Percentiles rank a stretch among this genome's conserved stretches.
Evolutionary conservation across 2,329 filamentous ascomycete genomes (phyloP).

Genomic region (Monosporascus sp.): DNA sequence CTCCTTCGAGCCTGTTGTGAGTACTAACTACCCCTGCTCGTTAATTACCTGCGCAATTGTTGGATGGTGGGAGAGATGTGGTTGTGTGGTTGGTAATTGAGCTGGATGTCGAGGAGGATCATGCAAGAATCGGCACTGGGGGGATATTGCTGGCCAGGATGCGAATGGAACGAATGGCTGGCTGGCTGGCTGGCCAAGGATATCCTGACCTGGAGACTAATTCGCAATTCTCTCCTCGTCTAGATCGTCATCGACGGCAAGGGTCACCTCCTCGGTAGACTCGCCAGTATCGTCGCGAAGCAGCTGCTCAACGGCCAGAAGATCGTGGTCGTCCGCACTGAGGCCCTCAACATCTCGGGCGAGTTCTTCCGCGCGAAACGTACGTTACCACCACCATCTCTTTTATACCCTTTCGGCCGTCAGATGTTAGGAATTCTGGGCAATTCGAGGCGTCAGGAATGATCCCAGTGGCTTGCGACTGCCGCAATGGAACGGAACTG

Average conservation of each 20-base stretch:
- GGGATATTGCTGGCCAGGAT: too few relatives aligned
- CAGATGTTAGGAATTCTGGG: neutral
- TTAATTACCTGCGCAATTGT: neutral
- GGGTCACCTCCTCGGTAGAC: constrained; percentile 98
- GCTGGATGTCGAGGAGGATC: too few relatives aligned
- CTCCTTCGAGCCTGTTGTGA: constrained; percentile 66
- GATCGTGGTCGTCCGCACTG: constrained; percentile 97
- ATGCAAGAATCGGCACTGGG: too few relatives aligned
- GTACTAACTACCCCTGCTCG: constrained; percentile 30
- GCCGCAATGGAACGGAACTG: neutral
- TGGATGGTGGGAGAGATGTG: too few relatives aligned
- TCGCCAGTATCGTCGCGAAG: constrained; percentile 97
- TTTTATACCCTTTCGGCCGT: neutral
- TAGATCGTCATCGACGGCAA: constrained; percentile 99
- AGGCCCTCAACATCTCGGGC: constrained; percentile 99
- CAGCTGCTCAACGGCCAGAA: constrained; percentile 98
- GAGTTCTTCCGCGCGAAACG: constrained; percentile 99
- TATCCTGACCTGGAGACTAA: constrained; percentile 22
- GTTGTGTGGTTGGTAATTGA: too few relatives aligned
- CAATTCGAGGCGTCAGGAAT: constrained; percentile 1
- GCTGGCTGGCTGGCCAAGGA: too few relatives aligned
- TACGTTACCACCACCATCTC: constrained; percentile 55
- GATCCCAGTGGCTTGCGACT: constrained; percentile 8
- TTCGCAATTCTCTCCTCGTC: constrained; percentile 14
- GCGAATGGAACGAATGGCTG: too few relatives aligned